These are phyloP conservation scores for Spencermartinsiella europaea DNA, from an alignment of 805 yeast species.

Conservation along the genomic window DNA sequence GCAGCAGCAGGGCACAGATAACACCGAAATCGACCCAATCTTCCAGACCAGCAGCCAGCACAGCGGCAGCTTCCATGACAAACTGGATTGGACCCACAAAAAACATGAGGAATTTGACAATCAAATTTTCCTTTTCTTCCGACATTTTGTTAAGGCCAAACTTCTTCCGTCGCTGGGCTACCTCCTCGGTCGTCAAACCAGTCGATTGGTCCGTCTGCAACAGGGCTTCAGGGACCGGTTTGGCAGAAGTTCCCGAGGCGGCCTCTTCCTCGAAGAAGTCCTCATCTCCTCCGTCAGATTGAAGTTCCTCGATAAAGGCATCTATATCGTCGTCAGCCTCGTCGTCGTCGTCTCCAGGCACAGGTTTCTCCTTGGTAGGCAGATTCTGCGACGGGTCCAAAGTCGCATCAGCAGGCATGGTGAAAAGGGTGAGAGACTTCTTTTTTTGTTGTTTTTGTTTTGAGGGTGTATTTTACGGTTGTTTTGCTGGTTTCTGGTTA, in stretches of 20 bases:
- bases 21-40: conserved; percentile 99
- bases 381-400: conserved; percentile 4
- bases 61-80: conserved; percentile 96
- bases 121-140: conserved; percentile 76
- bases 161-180: conserved; percentile 78
- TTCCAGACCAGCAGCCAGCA: conserved; percentile 91
- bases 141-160: conserved; percentile 87
- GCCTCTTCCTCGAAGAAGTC: conserved; percentile 33
- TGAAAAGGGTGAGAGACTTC: not conserved
- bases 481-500: too few species aligned
- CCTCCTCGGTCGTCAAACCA: conserved; percentile 79
- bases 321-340: conserved; percentile 67
- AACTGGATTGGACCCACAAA: conserved; percentile 94
- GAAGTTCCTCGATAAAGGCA: conserved; percentile 56
- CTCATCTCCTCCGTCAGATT: conserved; percentile 52
- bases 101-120: conserved; percentile 77
- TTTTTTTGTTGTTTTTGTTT: too few species aligned
- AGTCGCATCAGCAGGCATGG: not conserved
- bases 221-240: conserved; percentile 81
- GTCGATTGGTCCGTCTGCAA: conserved; percentile 72
- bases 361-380: conserved; percentile 40
- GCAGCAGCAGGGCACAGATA: conserved; percentile 76
- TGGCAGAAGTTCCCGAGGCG: conserved; percentile 52
- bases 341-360: conserved; percentile 46
- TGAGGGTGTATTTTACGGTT: too few species aligned